Conservation (phyloP, 257 asterid genomes). For the Ligustrum vulgare region DNA sequence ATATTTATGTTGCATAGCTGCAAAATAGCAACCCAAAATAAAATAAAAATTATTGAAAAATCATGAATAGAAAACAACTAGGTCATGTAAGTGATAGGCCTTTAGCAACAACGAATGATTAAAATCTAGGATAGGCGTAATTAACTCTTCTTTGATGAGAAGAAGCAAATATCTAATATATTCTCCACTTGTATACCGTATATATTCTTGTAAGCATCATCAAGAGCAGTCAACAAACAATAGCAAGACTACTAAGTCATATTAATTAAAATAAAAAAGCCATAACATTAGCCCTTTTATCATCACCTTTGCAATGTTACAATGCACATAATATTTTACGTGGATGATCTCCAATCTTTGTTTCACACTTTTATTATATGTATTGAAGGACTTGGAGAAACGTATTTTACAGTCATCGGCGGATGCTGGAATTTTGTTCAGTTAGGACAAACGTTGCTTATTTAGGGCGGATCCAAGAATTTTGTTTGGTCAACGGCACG, state of each 20-base stretch:
- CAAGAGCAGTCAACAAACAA: background rate
- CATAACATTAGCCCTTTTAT: background rate
- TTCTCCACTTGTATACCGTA: background rate
- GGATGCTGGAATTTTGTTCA: too few species aligned
- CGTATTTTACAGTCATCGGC: background rate
- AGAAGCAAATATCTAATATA: background rate
- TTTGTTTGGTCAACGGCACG: too few species aligned
- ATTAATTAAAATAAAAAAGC: background rate
- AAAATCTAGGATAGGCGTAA: background rate
- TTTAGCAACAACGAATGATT: background rate
- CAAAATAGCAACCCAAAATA: background rate
- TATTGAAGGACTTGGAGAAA: background rate
- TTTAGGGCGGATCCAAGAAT: too few species aligned
- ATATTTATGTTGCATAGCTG: background rate
- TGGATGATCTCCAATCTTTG: background rate
- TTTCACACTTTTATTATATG: background rate
- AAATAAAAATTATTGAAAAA: background rate
- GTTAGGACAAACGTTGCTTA: too few species aligned
- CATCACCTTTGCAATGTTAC: background rate
- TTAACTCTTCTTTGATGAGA: background rate
- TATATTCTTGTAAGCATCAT: background rate
- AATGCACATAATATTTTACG: background rate
- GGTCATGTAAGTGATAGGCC: background rate
- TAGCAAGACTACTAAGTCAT: background rate
- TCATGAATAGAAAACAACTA: background rate